These are phyloP conservation scores for Myxozyma geophila DNA, from an alignment of 805 yeast species.

Conservation along the genomic window DNA sequence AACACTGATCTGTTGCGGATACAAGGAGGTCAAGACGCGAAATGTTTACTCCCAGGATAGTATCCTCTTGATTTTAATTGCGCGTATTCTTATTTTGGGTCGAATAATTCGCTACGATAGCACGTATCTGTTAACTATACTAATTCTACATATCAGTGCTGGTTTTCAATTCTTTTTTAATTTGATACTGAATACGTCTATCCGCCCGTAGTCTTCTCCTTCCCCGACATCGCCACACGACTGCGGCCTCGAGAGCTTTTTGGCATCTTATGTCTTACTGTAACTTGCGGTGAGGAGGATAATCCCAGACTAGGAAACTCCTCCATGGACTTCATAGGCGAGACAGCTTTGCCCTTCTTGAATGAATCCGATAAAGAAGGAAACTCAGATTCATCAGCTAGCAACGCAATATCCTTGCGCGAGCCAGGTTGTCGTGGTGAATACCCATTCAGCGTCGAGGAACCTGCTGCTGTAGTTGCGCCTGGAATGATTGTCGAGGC, in stretches of 20 bases:
- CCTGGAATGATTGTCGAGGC: constrained; percentile 17
- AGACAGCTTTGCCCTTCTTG: background rate
- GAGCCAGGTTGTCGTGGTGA: background rate
- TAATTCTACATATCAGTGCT: no score
- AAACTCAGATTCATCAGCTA: constrained; percentile 30
- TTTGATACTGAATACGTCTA: background rate
- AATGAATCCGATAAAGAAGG: constrained; percentile 21
- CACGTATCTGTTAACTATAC: no score
- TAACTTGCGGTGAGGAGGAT: background rate
- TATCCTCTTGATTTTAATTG: no score
- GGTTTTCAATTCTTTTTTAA: background rate
- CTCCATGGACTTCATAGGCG: constrained; percentile 25
- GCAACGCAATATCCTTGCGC: constrained; percentile 15
- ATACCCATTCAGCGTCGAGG: background rate
- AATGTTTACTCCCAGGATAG: no score
- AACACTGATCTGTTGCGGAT: no score
- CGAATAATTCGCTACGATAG: no score
- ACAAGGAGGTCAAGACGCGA: no score
- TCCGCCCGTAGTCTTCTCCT: background rate
- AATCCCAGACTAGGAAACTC: constrained; percentile 20
- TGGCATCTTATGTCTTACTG: constrained; percentile 1
- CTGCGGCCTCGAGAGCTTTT: background rate
- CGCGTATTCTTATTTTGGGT: no score
- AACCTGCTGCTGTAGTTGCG: background rate
- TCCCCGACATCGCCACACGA: constrained; percentile 2